A percentile compares a stretch with the other conserved stretches of the same genome.
Conservation (phyloP, 2,329 filamentous ascomycete species). For the Mariannaea elegans region DNA sequence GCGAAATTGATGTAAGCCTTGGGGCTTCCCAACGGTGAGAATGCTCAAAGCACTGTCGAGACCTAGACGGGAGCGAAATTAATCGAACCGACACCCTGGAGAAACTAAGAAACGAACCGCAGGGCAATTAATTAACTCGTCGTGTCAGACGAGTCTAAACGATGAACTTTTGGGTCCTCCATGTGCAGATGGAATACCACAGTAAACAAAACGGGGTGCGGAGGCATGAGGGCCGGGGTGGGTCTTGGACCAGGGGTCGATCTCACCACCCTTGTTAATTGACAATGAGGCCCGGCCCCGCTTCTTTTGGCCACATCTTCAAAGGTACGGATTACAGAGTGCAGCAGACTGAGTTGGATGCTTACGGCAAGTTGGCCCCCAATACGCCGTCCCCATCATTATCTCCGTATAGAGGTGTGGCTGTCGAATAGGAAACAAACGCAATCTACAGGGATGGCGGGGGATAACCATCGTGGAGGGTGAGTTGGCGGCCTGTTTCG, state of each 20-base stretch:
- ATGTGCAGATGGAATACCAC: constrained; percentile 8
- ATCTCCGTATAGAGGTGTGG: constrained; percentile 11
- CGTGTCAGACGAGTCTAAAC: neutral
- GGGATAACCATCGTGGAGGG: constrained; percentile 19
- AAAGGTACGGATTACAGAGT: neutral
- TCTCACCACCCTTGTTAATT: constrained; percentile 18
- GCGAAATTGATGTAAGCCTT: neutral
- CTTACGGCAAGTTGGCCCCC: constrained; percentile 29
- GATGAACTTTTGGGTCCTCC: constrained; percentile 9
- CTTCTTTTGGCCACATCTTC: neutral
- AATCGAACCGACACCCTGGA: neutral
- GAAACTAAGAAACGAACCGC: neutral
- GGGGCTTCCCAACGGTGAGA: neutral
- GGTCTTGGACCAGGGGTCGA: constrained; percentile 15
- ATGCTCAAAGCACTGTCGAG: neutral
- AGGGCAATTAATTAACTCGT: constrained; percentile 3
- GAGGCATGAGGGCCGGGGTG: neutral
- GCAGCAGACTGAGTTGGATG: constrained; percentile 25
- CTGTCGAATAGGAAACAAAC: constrained; percentile 23
- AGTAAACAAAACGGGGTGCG: constrained; percentile 12
- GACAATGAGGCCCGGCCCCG: constrained; percentile 9
- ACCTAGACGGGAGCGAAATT: constrained; percentile 1
- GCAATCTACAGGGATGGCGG: constrained; percentile 16
- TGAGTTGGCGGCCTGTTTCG: constrained; percentile 36
- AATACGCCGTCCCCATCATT: constrained; percentile 25